These are phyloP conservation scores for Malus sieversii DNA, from an alignment of 306 rosid genomes.

Conservation along the genomic window DNA sequence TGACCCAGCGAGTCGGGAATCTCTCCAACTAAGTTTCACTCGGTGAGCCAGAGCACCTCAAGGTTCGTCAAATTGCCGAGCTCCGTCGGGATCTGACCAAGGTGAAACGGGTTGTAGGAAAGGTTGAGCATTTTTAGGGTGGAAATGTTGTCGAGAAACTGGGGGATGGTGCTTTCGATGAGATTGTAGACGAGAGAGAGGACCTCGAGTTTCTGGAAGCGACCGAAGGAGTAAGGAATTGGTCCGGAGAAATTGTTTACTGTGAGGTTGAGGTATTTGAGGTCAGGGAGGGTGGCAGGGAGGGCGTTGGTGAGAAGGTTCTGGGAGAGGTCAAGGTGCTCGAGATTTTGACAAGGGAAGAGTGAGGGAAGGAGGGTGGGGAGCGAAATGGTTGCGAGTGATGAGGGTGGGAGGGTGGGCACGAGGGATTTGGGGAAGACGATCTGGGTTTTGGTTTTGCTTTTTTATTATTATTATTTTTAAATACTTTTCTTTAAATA, in stretches of 20 bases:
- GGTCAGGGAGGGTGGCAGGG: constrained; percentile 46
- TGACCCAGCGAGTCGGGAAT: constrained; percentile 60
- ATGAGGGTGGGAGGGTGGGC: constrained; percentile 12
- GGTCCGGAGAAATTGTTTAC: constrained; percentile 74
- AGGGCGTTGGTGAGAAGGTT: constrained; percentile 69
- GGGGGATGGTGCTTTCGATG: constrained; percentile 39
- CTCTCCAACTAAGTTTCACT: constrained; percentile 51
- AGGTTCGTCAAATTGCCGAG: constrained; percentile 57
- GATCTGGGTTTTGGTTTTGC: too few species aligned
- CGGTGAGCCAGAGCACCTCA: constrained; percentile 55
- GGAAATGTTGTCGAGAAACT: constrained; percentile 47
- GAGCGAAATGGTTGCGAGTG: too few species aligned
- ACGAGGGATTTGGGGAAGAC: too few species aligned
- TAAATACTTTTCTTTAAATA: too few species aligned
- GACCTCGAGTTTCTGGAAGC: constrained; percentile 52
- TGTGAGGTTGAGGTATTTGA: constrained; percentile 52
- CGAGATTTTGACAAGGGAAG: too few species aligned
- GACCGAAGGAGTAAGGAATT: constrained; percentile 41
- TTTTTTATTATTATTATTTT: too few species aligned
- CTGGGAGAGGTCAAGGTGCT: constrained; percentile 41
- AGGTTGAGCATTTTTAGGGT: constrained; percentile 18
- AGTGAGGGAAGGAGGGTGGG: constrained; percentile 13
- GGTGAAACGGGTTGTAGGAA: constrained; percentile 63
- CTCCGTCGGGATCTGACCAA: constrained; percentile 53
- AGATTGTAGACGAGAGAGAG: constrained; percentile 60